Conservation (phyloP, 2,329 filamentous ascomycete species). For the Aspergillus pseudoviridinutans region DNA sequence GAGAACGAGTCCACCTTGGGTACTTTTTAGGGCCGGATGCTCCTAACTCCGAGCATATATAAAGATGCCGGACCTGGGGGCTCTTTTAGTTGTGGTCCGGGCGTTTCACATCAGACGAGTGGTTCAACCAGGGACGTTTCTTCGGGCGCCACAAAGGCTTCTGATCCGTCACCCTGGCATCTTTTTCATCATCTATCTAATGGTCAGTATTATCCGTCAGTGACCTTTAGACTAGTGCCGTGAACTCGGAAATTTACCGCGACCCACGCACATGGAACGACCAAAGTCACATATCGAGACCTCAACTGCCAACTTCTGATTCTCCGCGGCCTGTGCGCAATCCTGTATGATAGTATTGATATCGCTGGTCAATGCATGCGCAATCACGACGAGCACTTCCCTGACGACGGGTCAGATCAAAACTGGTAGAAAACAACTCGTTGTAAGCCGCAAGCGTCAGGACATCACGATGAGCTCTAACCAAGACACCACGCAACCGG, state of each 20-base stretch:
- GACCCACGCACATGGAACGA: constrained; percentile 21
- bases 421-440: not conserved
- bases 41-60: constrained; percentile 12
- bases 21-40: constrained; percentile 6
- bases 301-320: constrained; percentile 3
- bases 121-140: not conserved
- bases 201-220: constrained; percentile 3
- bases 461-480: constrained; percentile 22
- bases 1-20: not conserved
- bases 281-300: constrained; percentile 16
- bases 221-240: not conserved
- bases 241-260: constrained; percentile 11
- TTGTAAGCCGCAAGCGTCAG: not conserved
- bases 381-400: constrained; percentile 11
- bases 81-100: constrained; percentile 2
- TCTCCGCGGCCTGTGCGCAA: constrained; percentile 8
- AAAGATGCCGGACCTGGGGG: constrained; percentile 1
- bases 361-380: constrained; percentile 5
- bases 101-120: not conserved
- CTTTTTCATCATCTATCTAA: constrained; percentile 1
- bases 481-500: constrained; percentile 11
- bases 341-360: constrained; percentile 11
- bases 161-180: not conserved
- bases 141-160: not conserved
- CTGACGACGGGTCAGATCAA: constrained; percentile 4